These are phyloP conservation scores for Fusarium domesticum DNA, from an alignment of 2,329 filamentous ascomycete genomes.

Conservation along the genomic window DNA sequence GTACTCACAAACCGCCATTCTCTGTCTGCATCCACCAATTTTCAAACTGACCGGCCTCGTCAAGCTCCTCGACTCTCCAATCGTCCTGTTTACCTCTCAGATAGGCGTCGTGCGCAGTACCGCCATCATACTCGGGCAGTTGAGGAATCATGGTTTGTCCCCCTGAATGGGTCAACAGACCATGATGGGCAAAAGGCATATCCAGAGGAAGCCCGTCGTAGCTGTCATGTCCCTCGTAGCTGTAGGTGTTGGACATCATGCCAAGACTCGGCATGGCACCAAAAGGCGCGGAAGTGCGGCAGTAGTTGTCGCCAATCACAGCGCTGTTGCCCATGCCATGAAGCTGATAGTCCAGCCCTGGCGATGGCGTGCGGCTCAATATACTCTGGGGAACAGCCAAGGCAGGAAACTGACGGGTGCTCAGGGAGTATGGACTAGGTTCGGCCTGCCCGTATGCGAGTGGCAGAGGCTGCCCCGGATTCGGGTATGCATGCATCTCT, in stretches of 20 bases:
- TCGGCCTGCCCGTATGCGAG: slow-evolving; percentile 14
- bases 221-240: slow-evolving; percentile 10
- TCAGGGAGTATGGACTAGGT: slow-evolving; percentile 13
- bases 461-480: slow-evolving; percentile 9
- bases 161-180: slow-evolving; percentile 11
- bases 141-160: slow-evolving; percentile 10
- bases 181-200: slow-evolving; percentile 9
- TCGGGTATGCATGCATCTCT: slow-evolving; percentile 14
- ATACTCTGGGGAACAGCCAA: slow-evolving; percentile 10
- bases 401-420: slow-evolving; percentile 9
- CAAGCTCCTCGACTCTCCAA: slow-evolving; percentile 37
- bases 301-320: slow-evolving; percentile 12
- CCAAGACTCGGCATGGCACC: slow-evolving; percentile 5
- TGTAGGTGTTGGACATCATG: slow-evolving; percentile 7
- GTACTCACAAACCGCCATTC: slow-evolving; percentile 16
- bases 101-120: slow-evolving; percentile 28
- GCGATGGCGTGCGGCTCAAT: slow-evolving; percentile 21
- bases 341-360: slow-evolving; percentile 14
- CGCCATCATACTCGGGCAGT: slow-evolving; percentile 11
- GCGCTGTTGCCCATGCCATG: slow-evolving; percentile 5
- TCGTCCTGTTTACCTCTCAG: slow-evolving; percentile 34
- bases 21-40: slow-evolving; percentile 34
- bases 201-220: slow-evolving; percentile 9
- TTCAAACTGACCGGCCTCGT: slow-evolving; percentile 31
- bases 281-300: slow-evolving; percentile 5